A percentile compares a stretch with the other conserved stretches of the same genome.
Evolutionary conservation across 2,329 filamentous ascomycete genomes (phyloP).

Genomic region (Hymenoscyphus infarciens): DNA sequence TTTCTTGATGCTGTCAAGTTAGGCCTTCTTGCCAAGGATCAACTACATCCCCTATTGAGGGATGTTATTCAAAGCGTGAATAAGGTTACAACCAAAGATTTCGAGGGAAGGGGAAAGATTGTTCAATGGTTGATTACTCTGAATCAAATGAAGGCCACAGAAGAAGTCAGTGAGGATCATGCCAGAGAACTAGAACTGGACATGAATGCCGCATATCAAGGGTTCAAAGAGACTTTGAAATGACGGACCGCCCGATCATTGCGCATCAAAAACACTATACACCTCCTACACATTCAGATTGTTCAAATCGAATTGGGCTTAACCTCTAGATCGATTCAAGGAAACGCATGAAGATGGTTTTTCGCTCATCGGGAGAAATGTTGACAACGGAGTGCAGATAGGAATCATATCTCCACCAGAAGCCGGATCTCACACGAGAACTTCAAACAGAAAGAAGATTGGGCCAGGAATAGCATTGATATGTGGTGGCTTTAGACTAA

Average conservation of each 20-base stretch:
- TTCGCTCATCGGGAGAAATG: neutral
- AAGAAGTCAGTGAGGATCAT: constrained; percentile 84
- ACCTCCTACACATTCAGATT: neutral
- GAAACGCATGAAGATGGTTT: neutral
- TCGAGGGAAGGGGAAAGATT: constrained; percentile 94
- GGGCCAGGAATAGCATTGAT: neutral
- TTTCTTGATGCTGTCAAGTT: constrained; percentile 93
- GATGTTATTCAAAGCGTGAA: constrained; percentile 97
- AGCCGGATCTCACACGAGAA: neutral
- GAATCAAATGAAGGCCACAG: constrained; percentile 96
- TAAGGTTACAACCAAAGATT: constrained; percentile 92
- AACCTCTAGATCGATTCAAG: neutral
- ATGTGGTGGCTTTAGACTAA: constrained; percentile 52
- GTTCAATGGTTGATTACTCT: constrained; percentile 97
- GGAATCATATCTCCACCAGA: neutral
- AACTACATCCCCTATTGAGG: constrained; percentile 88
- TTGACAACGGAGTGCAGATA: neutral
- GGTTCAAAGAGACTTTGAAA: constrained; percentile 63
- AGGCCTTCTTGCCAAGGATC: constrained; percentile 89
- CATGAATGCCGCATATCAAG: constrained; percentile 90
- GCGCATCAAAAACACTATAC: neutral
- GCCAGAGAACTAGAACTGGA: constrained; percentile 86
- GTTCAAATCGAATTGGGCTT: neutral
- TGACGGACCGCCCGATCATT: constrained; percentile 15
- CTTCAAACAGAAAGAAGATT: neutral